Evolutionary conservation across 768 basidiomycete genomes (phyloP), one percentile per base, ranked within the genome.

Genomic region (Phanerochaete sordida): DNA sequence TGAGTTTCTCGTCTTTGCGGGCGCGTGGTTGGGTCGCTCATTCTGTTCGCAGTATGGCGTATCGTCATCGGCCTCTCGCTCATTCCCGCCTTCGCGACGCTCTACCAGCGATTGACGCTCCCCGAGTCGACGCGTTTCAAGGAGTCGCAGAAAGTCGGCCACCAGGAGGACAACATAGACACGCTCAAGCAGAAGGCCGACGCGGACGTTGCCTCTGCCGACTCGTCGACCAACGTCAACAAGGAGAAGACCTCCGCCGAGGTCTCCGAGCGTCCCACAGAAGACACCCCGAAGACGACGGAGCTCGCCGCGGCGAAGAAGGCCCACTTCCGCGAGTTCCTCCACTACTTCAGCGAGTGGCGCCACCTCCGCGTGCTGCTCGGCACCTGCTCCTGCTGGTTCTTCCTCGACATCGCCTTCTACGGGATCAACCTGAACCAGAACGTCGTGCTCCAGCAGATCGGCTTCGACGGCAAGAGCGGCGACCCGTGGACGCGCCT

Each of bases 401-500:
- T 92, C 75, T 68, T 91, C 24, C 78, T 91, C 33, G 90, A 91
- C 64, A 79, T 91, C 31, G 85, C 88, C 81, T 90, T 90, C 72
- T 90, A 90, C 70, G 90, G 90, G 2, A 87, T 91, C 75, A 84
- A 84, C 68, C 70, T 84, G 53, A 90, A 90, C 76, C 87, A 88
- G 65, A 87, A 85, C 65, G 85, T 88, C 64, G 88, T 93, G n/a
- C 80, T 93, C 8, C 74, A 85, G 63, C 77, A 84, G 65, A 90
- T 93, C 35, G 88, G 88, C 0, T 90, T 79, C 65, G 86, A 78
- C 51, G 88, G 87, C 12, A 72, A 61, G 28, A 70, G 70, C 0
- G 88, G 84, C 2, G 79, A 82, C 0, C 74, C 84, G 7, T 88
- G 86, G 86, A 71, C 85, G 44, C 78, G 82, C 21, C 76, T 92